Conservation (phyloP, 108 stramenopile species). For the Nitzschia putrida region DNA sequence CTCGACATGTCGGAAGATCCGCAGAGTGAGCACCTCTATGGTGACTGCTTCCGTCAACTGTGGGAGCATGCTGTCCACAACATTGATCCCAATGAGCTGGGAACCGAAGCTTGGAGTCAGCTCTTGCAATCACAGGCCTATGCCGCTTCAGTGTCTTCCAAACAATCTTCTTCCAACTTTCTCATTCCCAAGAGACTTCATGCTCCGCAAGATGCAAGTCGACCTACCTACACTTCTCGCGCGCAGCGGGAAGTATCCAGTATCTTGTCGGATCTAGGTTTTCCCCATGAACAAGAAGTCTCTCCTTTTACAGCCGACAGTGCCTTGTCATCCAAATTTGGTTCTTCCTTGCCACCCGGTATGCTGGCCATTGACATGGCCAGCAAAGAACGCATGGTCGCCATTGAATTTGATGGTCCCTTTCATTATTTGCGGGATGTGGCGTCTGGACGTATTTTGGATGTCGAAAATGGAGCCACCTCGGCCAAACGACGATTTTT, state of each 20-base stretch:
- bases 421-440: conserved; percentile 9
- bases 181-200: not conserved
- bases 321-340: too few species aligned
- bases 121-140: not conserved
- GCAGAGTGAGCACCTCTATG: too few species aligned
- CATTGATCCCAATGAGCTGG: not conserved
- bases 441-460: not conserved
- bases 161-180: conserved; percentile 2
- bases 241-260: conserved; percentile 5
- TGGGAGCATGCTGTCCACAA: too few species aligned
- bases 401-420: conserved; percentile 28
- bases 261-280: not conserved
- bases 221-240: not conserved
- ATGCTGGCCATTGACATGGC: conserved; percentile 28
- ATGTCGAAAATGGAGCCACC: conserved; percentile 19
- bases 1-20: not conserved
- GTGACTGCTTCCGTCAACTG: too few species aligned
- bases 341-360: not conserved
- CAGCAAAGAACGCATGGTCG: conserved; percentile 3
- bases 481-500: conserved; percentile 27
- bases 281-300: not conserved
- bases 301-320: conserved; percentile 7
- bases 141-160: not conserved
- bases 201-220: not conserved
- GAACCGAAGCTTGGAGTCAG: not conserved